A percentile compares a stretch with the other conserved stretches of the same genome.
Evolutionary conservation across 1,139 yeast species (phyloP).

Genomic region (Saccharomycopsis crataegensis): DNA sequence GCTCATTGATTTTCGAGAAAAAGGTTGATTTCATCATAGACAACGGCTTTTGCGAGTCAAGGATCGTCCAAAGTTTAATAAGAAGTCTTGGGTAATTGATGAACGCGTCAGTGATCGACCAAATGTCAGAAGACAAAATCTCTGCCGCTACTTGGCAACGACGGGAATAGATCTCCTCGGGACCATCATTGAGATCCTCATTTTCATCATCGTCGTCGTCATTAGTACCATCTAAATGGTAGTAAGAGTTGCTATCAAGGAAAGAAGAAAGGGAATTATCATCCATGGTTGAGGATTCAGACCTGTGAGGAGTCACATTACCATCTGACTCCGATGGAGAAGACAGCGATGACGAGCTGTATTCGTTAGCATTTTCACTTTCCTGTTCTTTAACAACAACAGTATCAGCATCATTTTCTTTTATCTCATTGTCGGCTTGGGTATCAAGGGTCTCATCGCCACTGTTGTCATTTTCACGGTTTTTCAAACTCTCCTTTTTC

Average conservation of each 20-base stretch:
- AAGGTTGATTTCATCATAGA: conserved; percentile 75
- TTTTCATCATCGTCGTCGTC: conserved; percentile 23
- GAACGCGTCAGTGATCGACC: conserved; percentile 89
- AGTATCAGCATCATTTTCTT: conserved; percentile 16
- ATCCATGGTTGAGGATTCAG: not conserved
- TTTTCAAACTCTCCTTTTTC: not conserved
- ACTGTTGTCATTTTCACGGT: not conserved
- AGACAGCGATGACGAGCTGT: conserved; percentile 11
- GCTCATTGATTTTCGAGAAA: conserved; percentile 93
- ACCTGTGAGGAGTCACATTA: not conserved
- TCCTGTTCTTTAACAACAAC: conserved; percentile 22
- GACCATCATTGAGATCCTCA: conserved; percentile 32
- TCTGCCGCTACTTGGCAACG: conserved; percentile 89
- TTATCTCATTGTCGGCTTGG: not conserved
- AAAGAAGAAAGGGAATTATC: not conserved
- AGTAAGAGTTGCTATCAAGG: conserved; percentile 4
- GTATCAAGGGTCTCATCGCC: not conserved
- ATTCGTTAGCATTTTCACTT: conserved; percentile 18
- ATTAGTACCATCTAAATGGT: not conserved
- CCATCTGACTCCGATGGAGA: conserved; percentile 2
- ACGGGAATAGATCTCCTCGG: conserved; percentile 51
- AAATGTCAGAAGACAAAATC: conserved; percentile 82
- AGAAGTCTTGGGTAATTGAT: conserved; percentile 67
- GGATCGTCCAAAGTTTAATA: conserved; percentile 68
- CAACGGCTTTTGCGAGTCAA: conserved; percentile 58